Base-by-base conservation (phyloP, 441 rosid species). In the Erodium moschatum region DNA sequence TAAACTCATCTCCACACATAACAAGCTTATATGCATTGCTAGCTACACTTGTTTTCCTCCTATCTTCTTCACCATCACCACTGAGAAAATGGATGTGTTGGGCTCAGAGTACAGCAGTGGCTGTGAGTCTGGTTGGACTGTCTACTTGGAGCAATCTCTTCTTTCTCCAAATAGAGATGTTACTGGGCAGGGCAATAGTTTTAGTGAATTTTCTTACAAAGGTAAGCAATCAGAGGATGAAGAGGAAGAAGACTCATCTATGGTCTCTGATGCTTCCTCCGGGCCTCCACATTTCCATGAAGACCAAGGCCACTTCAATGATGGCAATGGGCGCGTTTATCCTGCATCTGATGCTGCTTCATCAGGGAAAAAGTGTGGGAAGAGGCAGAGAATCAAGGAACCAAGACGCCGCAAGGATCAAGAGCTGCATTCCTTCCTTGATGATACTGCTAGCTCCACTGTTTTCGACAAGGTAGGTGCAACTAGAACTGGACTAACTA, bases 261-360 rank as follows among this genome's bases (percentile, higher is more conserved):
- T 92, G 98, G 84, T 90, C 42, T 92, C 98, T 8, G 98, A 92
- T 79, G 98, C 98, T 50, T 90, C 98, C 74, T 92, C 98, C n/a
- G 98, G 97, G 15, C 96, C 98, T 69, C 92, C 91, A 18, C 86
- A 81, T 66, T 69, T 87, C 27, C 73, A 56, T 21, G 87, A 86
- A 65, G 87, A 85, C 8, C 70, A 69, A 65, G 74, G 31, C 16
- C 68, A 70, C 67, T 72, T 27, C 69, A 72, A 64, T 72, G 71
- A 52, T 13, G 70, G 60, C 66, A 75, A 69, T 64, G 75, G 70
- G 11, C 40, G 38, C 27, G 69, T 66, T 21, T 68, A 24, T 52
- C 54, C 75, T 1, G 35, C 71, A 33, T 11, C 69, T 33, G 68
- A 70, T 52, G 72, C 60, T 11, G 20, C 73, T 44, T 3, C 67